Evolutionary conservation across 129 eudicot species (phyloP).

Genomic region (Saposhnikovia divaricata): DNA sequence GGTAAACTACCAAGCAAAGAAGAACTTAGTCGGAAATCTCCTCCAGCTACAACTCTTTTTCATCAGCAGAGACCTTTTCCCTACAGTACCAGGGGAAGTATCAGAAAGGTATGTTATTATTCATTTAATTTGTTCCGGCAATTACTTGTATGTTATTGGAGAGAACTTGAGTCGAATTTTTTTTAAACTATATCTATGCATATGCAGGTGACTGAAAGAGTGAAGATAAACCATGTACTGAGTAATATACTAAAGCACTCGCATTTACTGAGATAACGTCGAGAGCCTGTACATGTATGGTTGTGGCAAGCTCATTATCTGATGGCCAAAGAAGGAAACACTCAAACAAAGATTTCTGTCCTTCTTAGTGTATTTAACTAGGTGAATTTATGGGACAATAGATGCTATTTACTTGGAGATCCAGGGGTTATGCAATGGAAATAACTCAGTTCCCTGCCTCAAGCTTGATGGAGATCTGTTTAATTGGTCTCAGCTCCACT

Average conservation of each 20-base stretch:
- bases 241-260: constrained; percentile 60
- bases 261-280: constrained; percentile 52
- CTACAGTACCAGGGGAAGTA: constrained; percentile 47
- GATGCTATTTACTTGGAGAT: background rate
- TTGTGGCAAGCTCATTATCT: background rate
- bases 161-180: background rate
- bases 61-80: constrained; percentile 61
- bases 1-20: constrained; percentile 26
- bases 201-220: constrained; percentile 67
- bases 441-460: background rate
- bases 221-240: constrained; percentile 41
- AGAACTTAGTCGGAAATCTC: constrained; percentile 55
- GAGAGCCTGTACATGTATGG: background rate
- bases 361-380: background rate
- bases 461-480: background rate
- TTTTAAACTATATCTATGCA: background rate
- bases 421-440: background rate
- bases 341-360: background rate
- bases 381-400: no score
- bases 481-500: background rate
- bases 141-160: background rate
- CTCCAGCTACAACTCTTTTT: constrained; percentile 29
- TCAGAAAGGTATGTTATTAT: constrained; percentile 47
- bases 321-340: background rate
- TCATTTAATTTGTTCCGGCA: background rate